Conservation (phyloP, 1,284 basidiomycete species). For the Naganishia sp. region DNA sequence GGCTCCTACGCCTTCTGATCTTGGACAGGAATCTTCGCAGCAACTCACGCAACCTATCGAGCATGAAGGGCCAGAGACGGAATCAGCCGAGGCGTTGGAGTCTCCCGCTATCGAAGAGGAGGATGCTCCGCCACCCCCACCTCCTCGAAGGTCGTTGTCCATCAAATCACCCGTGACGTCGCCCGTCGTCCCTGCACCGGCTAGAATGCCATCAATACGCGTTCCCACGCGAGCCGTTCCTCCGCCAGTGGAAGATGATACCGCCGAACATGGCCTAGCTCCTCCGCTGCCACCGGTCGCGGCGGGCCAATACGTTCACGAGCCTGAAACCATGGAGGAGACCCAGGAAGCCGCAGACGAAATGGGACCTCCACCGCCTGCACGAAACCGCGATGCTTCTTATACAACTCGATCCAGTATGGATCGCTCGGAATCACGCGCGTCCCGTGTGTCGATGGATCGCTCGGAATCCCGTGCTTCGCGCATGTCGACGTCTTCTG, state of each 20-base stretch:
- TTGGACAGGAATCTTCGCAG: background rate
- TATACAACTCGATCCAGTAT: slow-evolving; percentile 28
- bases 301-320: slow-evolving; percentile 18
- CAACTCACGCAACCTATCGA: background rate
- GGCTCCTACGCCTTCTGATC: background rate
- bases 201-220: slow-evolving; percentile 4
- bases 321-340: slow-evolving; percentile 26
- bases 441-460: slow-evolving; percentile 33
- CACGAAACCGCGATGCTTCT: slow-evolving; percentile 35
- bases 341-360: slow-evolving; percentile 32
- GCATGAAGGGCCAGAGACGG: background rate
- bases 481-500: slow-evolving; percentile 24
- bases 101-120: slow-evolving; percentile 19
- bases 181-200: background rate
- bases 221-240: slow-evolving; percentile 7
- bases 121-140: slow-evolving; percentile 36
- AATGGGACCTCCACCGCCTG: slow-evolving; percentile 37
- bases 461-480: slow-evolving; percentile 39
- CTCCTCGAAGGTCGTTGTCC: slow-evolving; percentile 29
- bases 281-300: slow-evolving; percentile 9
- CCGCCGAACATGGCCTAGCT: slow-evolving; percentile 33
- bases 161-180: slow-evolving; percentile 17
- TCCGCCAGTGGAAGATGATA: slow-evolving; percentile 28
- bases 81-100: background rate
- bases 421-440: slow-evolving; percentile 37